Evolutionary conservation across 2,329 filamentous ascomycete genomes (phyloP).

Genomic region (Domatiomyces globalis): DNA sequence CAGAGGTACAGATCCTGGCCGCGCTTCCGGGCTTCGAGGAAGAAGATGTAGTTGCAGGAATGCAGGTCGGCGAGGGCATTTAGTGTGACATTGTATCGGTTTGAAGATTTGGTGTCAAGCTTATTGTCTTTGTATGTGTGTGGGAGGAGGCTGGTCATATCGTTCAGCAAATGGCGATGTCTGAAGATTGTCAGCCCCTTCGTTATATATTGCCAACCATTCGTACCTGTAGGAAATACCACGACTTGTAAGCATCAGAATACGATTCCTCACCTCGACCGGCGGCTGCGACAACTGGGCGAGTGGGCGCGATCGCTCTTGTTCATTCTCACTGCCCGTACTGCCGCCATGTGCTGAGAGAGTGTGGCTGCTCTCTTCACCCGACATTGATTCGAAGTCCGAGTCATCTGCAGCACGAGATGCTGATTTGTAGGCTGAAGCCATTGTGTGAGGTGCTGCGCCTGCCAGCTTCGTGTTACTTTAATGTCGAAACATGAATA

Average conservation of each 20-base stretch:
- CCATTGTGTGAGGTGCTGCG: conserved; percentile 27
- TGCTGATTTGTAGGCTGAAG: conserved; percentile 43
- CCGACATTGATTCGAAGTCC: conserved; percentile 11
- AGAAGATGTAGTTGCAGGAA: conserved; percentile 88
- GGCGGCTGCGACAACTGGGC: conserved; percentile 8
- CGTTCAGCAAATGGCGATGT: conserved; percentile 84
- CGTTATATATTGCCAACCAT: neutral
- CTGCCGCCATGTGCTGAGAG: conserved; percentile 23
- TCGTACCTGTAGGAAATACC: conserved; percentile 74
- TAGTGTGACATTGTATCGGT: conserved; percentile 53
- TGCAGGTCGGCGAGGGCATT: conserved; percentile 67
- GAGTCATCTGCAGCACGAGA: conserved; percentile 13
- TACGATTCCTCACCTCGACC: conserved; percentile 38
- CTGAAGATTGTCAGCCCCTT: conserved; percentile 32
- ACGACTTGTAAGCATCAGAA: conserved; percentile 81
- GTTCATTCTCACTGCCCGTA: conserved; percentile 42
- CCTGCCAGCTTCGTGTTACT: too few species aligned
- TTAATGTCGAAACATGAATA: too few species aligned
- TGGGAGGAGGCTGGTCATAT: conserved; percentile 75
- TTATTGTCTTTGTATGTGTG: conserved; percentile 92
- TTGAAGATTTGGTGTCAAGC: conserved; percentile 74
- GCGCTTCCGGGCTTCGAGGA: conserved; percentile 81
- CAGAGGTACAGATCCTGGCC: conserved; percentile 88
- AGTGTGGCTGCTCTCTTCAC: conserved; percentile 17
- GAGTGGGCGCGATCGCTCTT: conserved; percentile 29